Evolutionary conservation across 106 monocot species (phyloP).

Genomic region (Allium sativum): DNA sequence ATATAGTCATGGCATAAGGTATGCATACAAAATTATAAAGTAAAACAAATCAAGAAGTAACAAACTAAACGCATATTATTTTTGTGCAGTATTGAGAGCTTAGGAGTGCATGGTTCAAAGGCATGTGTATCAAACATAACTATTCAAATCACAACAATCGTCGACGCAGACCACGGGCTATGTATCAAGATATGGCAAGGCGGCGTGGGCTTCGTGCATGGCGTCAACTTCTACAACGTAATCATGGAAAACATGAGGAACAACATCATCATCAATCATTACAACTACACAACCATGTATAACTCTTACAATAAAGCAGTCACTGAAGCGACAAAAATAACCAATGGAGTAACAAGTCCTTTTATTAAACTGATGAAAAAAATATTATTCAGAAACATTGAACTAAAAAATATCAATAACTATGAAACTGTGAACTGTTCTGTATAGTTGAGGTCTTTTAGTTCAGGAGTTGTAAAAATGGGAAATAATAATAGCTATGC

Average conservation of each 20-base stretch:
- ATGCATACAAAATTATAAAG: not conserved
- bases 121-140: conserved; percentile 85
- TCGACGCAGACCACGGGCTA: conserved; percentile 80
- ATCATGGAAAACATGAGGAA: conserved; percentile 84
- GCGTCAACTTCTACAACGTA: conserved; percentile 49
- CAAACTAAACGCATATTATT: not conserved
- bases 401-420: too few relatives aligned
- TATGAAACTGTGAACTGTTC: too few relatives aligned
- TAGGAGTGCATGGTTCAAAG: conserved; percentile 75
- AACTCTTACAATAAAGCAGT: too few relatives aligned
- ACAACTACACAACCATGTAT: conserved; percentile 50
- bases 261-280: conserved; percentile 95
- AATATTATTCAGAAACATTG: too few relatives aligned
- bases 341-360: too few relatives aligned
- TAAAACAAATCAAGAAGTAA: not conserved
- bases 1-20: conserved; percentile 94
- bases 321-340: too few relatives aligned
- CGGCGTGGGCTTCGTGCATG: conserved; percentile 63
- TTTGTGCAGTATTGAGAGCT: conserved; percentile 72
- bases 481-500: too few relatives aligned
- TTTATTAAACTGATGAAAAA: too few relatives aligned
- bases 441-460: too few relatives aligned
- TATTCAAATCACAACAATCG: conserved; percentile 58
- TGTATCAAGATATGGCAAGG: conserved; percentile 99
- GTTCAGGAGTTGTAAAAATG: too few relatives aligned